Evolutionary conservation across 2,329 filamentous ascomycete genomes (phyloP), one percentile per base, ranked within the genome.

Genomic region (Scedosporium apiospermum): DNA sequence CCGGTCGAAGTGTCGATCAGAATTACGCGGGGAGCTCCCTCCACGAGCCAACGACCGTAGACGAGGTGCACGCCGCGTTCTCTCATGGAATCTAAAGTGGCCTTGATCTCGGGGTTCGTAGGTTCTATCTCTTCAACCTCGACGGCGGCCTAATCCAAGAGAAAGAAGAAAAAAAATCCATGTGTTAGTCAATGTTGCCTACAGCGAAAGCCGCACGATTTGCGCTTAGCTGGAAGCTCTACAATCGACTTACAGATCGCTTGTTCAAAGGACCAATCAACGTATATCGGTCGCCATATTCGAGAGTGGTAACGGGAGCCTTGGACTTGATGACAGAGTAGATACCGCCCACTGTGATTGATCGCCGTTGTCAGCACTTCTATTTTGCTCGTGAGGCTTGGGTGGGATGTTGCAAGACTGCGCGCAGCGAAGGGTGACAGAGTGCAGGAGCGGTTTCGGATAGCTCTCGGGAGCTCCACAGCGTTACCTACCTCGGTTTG

Each of bases 301-400:
- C 95, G 65, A 92, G 92, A 0, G 93, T 97, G 53, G 95, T 98
- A 65, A 98, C 95, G 60, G 95, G 93, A 44, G 95, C 93, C 77
- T 99, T 99, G 65, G 95, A 99, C 78, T 99, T 99, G 77, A 99
- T 88, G 67, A 99, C 95, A 16, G 93, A 98, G 82, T 99, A 99
- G 78, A 99, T 99, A 70, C 95, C 95, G 72, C 95, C 95, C 65
- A 99, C 95, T 96, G 63, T 57, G 34, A 1, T 57, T 38, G 21
- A 12, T 55, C 23, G 18, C 23, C 51, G 30, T 6, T 18, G 16
- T 53, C 34, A 38, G 34, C 34, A 9, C 10, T 38, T 38, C 34
- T 38, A 38, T 38, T 38, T 14, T 38, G 10, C 34, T 38, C 34
- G 10, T 38, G 9, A 38, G 6, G 9, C 3, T 38, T 38, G 9